A percentile compares a stretch with the other conserved stretches of the same genome.
These are phyloP conservation scores for Suillus discolor DNA, from an alignment of 768 basidiomycete species.

Conservation along the genomic window DNA sequence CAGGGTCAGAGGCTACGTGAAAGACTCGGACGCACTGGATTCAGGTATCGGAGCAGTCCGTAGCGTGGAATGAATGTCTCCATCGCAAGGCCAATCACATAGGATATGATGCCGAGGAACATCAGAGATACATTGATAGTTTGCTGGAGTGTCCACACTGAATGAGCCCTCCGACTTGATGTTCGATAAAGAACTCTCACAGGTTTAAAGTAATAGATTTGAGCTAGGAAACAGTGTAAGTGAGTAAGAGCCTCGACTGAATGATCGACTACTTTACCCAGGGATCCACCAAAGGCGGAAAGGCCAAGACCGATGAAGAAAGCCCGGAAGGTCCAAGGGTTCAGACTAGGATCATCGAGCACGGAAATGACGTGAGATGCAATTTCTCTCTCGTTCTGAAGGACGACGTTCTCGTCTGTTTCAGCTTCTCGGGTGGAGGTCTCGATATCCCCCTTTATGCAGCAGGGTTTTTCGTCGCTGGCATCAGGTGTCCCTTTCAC, in stretches of 20 bases:
- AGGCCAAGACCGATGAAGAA: slow-evolving; percentile 55
- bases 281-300: slow-evolving; percentile 51
- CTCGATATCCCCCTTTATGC: slow-evolving; percentile 38
- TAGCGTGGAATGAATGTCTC: slow-evolving; percentile 47
- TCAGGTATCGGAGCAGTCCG: slow-evolving; percentile 51
- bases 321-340: slow-evolving; percentile 42
- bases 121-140: slow-evolving; percentile 52
- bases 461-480: slow-evolving; percentile 26
- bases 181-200: slow-evolving; percentile 28
- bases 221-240: slow-evolving; percentile 33
- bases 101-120: slow-evolving; percentile 55
- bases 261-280: slow-evolving; percentile 34
- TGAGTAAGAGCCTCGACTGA: slow-evolving; percentile 11
- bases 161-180: neutral
- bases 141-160: slow-evolving; percentile 39
- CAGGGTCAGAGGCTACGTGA: neutral
- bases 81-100: slow-evolving; percentile 49
- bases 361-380: slow-evolving; percentile 50
- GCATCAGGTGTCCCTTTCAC: slow-evolving; percentile 4
- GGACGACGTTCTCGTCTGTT: slow-evolving; percentile 21
- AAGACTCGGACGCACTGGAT: slow-evolving; percentile 37
- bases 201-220: slow-evolving; percentile 66
- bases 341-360: slow-evolving; percentile 31
- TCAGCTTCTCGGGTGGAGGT: slow-evolving; percentile 5
- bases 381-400: slow-evolving; percentile 48